These are phyloP conservation scores for Didymella pinodella DNA, from an alignment of 2,329 filamentous ascomycete species.

Conservation along the genomic window DNA sequence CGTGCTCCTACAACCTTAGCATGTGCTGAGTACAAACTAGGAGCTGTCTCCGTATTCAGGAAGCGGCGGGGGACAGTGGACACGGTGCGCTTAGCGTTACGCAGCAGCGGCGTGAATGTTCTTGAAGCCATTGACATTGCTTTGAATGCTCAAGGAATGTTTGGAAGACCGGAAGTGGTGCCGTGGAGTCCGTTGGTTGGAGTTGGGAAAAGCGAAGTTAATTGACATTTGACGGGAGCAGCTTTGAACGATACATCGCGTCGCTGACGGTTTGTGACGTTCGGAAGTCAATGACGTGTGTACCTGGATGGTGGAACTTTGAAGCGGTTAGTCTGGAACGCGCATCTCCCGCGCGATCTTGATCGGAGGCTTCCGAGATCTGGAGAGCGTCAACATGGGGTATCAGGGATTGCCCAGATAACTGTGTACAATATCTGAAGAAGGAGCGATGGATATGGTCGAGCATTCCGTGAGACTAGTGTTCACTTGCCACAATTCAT, in stretches of 20 bases:
- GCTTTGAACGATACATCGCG: background rate
- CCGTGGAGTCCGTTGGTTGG: background rate
- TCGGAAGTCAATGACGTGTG: conserved; percentile 20
- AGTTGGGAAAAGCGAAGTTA: too few relatives aligned
- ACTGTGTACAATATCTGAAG: background rate
- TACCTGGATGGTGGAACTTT: conserved; percentile 2
- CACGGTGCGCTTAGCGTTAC: conserved; percentile 17
- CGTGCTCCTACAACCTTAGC: conserved; percentile 53
- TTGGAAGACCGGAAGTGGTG: background rate
- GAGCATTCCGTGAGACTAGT: background rate
- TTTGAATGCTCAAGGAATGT: background rate
- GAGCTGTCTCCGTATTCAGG: conserved; percentile 53
- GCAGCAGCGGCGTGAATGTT: conserved; percentile 25
- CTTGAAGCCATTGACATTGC: conserved; percentile 26
- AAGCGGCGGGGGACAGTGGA: conserved; percentile 34
- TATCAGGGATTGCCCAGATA: background rate
- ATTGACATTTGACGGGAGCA: background rate
- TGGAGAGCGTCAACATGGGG: background rate
- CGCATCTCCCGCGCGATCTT: conserved; percentile 9
- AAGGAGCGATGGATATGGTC: background rate
- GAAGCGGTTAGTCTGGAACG: conserved; percentile 14
- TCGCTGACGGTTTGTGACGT: conserved; percentile 12
- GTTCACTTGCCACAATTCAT: background rate
- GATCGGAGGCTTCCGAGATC: background rate
- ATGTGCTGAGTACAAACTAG: conserved; percentile 50